These are phyloP conservation scores for Simplicillium aogashimaense DNA, from an alignment of 2,329 filamentous ascomycete genomes.

Conservation along the genomic window DNA sequence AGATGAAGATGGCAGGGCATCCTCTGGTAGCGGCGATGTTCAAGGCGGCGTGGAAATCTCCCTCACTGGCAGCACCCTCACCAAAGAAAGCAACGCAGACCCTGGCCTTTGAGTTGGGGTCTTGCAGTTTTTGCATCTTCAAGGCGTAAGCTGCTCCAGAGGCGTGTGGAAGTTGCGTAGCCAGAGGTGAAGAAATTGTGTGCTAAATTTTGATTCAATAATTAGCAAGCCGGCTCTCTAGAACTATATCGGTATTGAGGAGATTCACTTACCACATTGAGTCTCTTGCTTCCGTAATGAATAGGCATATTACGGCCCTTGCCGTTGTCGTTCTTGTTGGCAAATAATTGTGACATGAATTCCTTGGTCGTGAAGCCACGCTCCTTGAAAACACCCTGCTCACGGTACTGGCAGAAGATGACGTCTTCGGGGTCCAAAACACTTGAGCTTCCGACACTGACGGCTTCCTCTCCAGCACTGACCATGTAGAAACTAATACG, in stretches of 20 bases:
- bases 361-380: slow-evolving; percentile 78
- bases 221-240: no score
- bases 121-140: slow-evolving; percentile 67
- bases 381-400: slow-evolving; percentile 84
- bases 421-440: slow-evolving; percentile 78
- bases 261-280: slow-evolving; percentile 63
- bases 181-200: slow-evolving; percentile 73
- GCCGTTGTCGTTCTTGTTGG: slow-evolving; percentile 72
- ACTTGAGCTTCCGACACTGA: slow-evolving; percentile 80
- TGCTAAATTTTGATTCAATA: slow-evolving; percentile 55
- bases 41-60: slow-evolving; percentile 83
- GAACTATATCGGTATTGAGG: no score
- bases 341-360: slow-evolving; percentile 94
- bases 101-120: slow-evolving; percentile 56
- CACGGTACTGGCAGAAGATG: slow-evolving; percentile 88
- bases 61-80: slow-evolving; percentile 82
- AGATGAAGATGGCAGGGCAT: slow-evolving; percentile 85
- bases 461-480: slow-evolving; percentile 87
- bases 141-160: slow-evolving; percentile 80
- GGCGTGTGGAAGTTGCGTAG: slow-evolving; percentile 83
- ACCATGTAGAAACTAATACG: slow-evolving; percentile 96
- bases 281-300: slow-evolving; percentile 77
- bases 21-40: slow-evolving; percentile 84
- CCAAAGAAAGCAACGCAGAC: slow-evolving; percentile 82
- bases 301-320: slow-evolving; percentile 93